These are phyloP conservation scores for Backusella mclennaniae DNA, from an alignment of 192 early-diverging fungal genomes.

Conservation along the genomic window DNA sequence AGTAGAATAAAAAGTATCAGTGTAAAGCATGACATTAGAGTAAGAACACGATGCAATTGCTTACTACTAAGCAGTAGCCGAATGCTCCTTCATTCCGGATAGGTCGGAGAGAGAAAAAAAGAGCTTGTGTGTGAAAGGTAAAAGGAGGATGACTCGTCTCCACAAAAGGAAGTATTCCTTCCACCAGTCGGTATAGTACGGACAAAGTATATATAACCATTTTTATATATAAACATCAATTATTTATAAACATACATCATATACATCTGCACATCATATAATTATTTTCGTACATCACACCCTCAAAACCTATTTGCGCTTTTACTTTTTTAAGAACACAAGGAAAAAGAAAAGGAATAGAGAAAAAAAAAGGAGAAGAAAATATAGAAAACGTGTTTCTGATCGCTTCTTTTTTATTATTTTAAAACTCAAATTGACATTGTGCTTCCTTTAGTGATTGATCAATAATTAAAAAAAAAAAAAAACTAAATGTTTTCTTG, in stretches of 20 bases:
- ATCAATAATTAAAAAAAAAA: too few relatives aligned
- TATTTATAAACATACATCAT: not conserved
- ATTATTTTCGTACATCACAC: not conserved
- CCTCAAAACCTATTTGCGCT: not conserved
- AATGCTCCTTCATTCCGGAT: not conserved
- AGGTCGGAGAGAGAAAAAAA: not conserved
- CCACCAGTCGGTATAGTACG: not conserved
- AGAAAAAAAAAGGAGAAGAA: not conserved
- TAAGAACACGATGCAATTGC: not conserved
- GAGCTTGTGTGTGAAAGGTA: not conserved
- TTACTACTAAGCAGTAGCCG: too few relatives aligned
- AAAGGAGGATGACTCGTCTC: not conserved
- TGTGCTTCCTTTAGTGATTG: not conserved
- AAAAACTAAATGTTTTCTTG: too few relatives aligned
- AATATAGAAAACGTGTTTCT: not conserved
- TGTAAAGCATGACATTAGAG: too few relatives aligned
- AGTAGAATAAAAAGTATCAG: not conserved
- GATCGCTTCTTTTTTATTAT: not conserved
- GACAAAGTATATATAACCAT: not conserved
- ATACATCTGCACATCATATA: not conserved
- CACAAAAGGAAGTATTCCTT: conserved; percentile 6
- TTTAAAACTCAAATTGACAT: not conserved
- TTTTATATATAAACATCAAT: not conserved
- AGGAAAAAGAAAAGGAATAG: not conserved
- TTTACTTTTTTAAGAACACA: not conserved